phyloP scores from a whole-genome alignment of 2,329 filamentous ascomycete genomes.

The Phyllosticta paracitricarpa region DNA sequence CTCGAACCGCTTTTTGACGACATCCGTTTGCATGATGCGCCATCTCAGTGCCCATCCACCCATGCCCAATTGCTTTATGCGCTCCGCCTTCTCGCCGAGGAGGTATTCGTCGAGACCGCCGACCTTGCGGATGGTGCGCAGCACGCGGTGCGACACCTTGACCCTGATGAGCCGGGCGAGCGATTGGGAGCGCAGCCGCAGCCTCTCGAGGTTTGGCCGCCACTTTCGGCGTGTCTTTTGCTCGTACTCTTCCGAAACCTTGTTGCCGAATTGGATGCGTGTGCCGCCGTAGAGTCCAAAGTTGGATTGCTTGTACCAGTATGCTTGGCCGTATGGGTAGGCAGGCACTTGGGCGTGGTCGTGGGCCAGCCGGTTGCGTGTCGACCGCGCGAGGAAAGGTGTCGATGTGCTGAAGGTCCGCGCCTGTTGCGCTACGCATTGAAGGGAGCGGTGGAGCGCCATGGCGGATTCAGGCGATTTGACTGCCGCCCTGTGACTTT shows the following conservation, averaged over 20 bases:
- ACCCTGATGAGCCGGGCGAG: slow-evolving; percentile 56
- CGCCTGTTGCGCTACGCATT: slow-evolving; percentile 9
- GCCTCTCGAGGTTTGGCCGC: slow-evolving; percentile 62
- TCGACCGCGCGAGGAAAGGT: slow-evolving; percentile 16
- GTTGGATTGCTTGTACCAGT: slow-evolving; percentile 72
- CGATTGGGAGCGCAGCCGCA: slow-evolving; percentile 55
- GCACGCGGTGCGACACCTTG: slow-evolving; percentile 58
- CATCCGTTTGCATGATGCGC: slow-evolving; percentile 72
- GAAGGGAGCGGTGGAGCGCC: background rate
- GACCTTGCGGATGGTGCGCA: slow-evolving; percentile 61
- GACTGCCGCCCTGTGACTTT: slow-evolving; percentile 1
- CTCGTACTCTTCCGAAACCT: slow-evolving; percentile 56
- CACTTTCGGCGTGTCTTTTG: slow-evolving; percentile 63
- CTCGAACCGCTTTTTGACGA: slow-evolving; percentile 56
- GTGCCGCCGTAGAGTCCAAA: slow-evolving; percentile 60
- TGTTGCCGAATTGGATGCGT: slow-evolving; percentile 71
- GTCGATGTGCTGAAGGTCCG: slow-evolving; percentile 22
- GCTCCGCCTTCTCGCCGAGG: slow-evolving; percentile 60
- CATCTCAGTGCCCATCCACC: slow-evolving; percentile 86
- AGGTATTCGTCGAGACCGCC: slow-evolving; percentile 90
- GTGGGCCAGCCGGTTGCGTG: slow-evolving; percentile 11
- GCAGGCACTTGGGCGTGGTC: slow-evolving; percentile 22
- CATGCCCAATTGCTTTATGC: slow-evolving; percentile 78
- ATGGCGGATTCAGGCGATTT: background rate
- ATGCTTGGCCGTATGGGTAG: slow-evolving; percentile 64